Percentiles rank a stretch among this genome's conserved stretches.
Conservation (phyloP, 2,329 filamentous ascomycete species). For the Lasiodiplodia sp. region DNA sequence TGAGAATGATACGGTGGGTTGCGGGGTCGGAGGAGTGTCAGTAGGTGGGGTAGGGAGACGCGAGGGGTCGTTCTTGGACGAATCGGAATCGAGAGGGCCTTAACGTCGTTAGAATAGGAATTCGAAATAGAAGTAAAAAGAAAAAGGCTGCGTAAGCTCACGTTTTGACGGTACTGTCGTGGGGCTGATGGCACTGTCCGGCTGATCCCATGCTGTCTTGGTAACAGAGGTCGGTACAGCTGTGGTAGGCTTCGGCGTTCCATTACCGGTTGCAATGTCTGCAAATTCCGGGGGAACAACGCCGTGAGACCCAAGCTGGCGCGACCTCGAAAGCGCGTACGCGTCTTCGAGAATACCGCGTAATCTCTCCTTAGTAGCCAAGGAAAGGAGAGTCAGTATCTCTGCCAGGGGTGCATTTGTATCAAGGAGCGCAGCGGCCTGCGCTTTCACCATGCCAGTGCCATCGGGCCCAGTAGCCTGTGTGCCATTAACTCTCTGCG, state of each 20-base stretch:
- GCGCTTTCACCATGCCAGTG: slow-evolving; percentile 64
- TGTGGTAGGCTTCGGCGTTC: slow-evolving; percentile 46
- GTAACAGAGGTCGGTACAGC: slow-evolving; percentile 47
- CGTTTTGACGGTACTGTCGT: slow-evolving; percentile 66
- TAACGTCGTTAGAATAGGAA: slow-evolving; percentile 47
- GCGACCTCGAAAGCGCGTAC: slow-evolving; percentile 71
- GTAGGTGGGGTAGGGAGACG: slow-evolving; percentile 56
- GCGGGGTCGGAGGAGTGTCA: slow-evolving; percentile 56
- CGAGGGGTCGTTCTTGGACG: slow-evolving; percentile 38
- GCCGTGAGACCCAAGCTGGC: slow-evolving; percentile 82
- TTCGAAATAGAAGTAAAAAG: neutral
- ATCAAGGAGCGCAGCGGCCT: slow-evolving; percentile 69
- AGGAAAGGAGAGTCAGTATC: slow-evolving; percentile 80
- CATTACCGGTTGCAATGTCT: slow-evolving; percentile 68
- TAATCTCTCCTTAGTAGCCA: slow-evolving; percentile 82
- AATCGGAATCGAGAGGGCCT: slow-evolving; percentile 36
- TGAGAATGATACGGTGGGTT: slow-evolving; percentile 60
- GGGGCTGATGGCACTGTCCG: slow-evolving; percentile 62
- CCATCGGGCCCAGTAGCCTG: slow-evolving; percentile 63
- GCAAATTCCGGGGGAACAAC: slow-evolving; percentile 78
- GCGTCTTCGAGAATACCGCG: slow-evolving; percentile 80
- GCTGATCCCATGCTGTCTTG: slow-evolving; percentile 51
- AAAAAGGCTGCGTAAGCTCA: slow-evolving; percentile 50
- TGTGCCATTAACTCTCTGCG: slow-evolving; percentile 34
- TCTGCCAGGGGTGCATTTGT: slow-evolving; percentile 77